A percentile compares a stretch with the other conserved stretches of the same genome.
These are phyloP conservation scores for Claviceps sp. DNA, from an alignment of 2,329 filamentous ascomycete species.

Conservation along the genomic window DNA sequence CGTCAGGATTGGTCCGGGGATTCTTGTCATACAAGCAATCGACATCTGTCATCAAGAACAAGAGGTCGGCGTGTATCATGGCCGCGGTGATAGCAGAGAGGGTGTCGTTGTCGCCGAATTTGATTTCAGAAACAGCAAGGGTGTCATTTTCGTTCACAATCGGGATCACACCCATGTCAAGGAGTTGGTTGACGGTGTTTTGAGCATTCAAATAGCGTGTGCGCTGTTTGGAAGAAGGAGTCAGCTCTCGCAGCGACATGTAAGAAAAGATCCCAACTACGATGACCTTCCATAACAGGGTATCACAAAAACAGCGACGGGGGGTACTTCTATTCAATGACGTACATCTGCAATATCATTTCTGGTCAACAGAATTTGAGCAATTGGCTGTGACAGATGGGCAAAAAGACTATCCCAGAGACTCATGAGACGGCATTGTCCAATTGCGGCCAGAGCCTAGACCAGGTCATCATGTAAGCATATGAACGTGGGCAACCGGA, in stretches of 20 bases:
- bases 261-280: too few relatives aligned
- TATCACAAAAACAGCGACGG: too few relatives aligned
- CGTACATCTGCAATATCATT: conserved; percentile 90
- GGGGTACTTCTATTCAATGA: conserved; percentile 3
- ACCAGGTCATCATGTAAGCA: not conserved
- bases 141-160: conserved; percentile 99
- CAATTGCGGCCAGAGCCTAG: conserved; percentile 82
- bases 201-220: conserved; percentile 94
- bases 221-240: conserved; percentile 33
- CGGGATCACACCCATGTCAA: conserved; percentile 91
- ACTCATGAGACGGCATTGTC: conserved; percentile 87
- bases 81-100: conserved; percentile 90
- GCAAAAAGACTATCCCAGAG: conserved; percentile 89
- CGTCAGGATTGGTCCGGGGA: conserved; percentile 71
- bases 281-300: not conserved
- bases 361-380: conserved; percentile 84
- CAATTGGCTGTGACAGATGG: conserved; percentile 79
- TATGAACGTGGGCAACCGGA: not conserved
- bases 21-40: conserved; percentile 97
- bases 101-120: conserved; percentile 98
- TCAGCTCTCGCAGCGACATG: not conserved
- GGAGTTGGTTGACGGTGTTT: conserved; percentile 79
- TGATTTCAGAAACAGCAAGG: conserved; percentile 91
- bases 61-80: conserved; percentile 92
- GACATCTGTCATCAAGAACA: conserved; percentile 98